Evolutionary conservation across 2,329 filamentous ascomycete genomes (phyloP).

Genomic region (Penicillium sp.): DNA sequence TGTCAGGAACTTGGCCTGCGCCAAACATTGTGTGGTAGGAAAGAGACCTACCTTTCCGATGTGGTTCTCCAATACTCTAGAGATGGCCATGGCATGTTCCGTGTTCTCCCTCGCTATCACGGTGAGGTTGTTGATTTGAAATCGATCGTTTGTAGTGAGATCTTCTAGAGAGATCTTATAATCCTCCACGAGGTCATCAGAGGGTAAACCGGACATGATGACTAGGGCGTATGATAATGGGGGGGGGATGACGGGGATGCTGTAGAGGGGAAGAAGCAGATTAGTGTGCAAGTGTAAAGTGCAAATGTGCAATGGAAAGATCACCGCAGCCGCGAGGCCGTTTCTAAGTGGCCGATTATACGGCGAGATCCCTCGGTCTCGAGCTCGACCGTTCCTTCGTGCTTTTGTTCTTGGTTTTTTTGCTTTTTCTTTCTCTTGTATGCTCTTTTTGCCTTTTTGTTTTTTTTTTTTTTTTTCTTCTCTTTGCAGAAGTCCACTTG

Average conservation of each 20-base stretch:
- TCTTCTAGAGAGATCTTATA: constrained; percentile 93
- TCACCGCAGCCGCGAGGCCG: neutral
- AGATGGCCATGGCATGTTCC: constrained; percentile 91
- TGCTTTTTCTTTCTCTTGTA: constrained; percentile 20
- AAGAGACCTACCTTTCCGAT: constrained; percentile 82
- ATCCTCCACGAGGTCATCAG: constrained; percentile 90
- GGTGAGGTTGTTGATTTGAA: constrained; percentile 96
- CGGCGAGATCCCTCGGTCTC: neutral
- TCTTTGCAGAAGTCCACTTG: constrained; percentile 11
- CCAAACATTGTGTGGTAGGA: constrained; percentile 3
- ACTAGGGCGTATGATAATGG: constrained; percentile 27
- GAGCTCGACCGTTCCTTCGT: constrained; percentile 15
- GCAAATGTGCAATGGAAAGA: too few relatives aligned
- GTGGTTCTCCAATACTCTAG: constrained; percentile 85
- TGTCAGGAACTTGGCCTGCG: constrained; percentile 18
- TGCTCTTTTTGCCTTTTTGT: constrained; percentile 19
- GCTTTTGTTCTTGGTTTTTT: constrained; percentile 12
- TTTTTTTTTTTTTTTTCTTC: constrained; percentile 14
- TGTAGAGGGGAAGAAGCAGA: constrained; percentile 15
- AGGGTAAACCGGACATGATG: constrained; percentile 65
- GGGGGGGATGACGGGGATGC: neutral
- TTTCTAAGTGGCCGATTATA: neutral
- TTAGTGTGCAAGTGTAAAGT: constrained; percentile 3
- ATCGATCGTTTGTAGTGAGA: constrained; percentile 85
- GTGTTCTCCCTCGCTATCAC: constrained; percentile 98